Evolutionary conservation across 192 early-diverging fungal genomes (phyloP), one percentile per base, ranked within the genome.

Genomic region (Obelidium mucronatum): DNA sequence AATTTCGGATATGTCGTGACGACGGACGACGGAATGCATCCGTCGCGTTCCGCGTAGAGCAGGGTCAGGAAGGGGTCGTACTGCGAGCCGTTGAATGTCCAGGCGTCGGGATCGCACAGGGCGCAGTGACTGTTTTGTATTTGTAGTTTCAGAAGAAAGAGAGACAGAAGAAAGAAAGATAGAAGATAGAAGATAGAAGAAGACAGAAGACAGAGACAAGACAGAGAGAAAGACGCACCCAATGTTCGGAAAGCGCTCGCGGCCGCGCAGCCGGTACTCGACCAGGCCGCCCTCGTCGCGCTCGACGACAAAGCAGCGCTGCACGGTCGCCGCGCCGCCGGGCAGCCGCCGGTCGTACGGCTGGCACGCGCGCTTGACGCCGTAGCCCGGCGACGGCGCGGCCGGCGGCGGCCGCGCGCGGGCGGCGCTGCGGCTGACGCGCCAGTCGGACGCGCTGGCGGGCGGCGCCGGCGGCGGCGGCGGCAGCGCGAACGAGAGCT

Each of bases 21-120:
- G 22, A 80, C 67, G 26, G 67, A 73, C n/a, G 80, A 81, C 2
- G 81, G 79, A 55, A 86, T 86, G 75, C 85, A 86, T 1, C 85
- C 85, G 51, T 86, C 85, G 17, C 55, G 76, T 26, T 59, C 48
- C 17, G 85, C 81, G 53, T 86, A 86, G 0, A 86, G 56, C 6
- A 63, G 70, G 5, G 84, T 67, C 19, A 85, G 40, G 42, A 17
- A 60, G 1, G 84, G 80, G 62, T 85, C 77, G 48, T 83, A 83
- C 34, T 83, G 73, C 40, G 78, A 79, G 19, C 82, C 82, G 4
- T 51, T 40, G 61, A 83, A 83, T 24, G 73, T 78, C 82, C 82
- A 83, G 15, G 63, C 39, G 15, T 80, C 71, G 1, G 74, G 74
- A 54, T 83, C 82, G 44, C 82, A 83, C 33, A 83, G 60, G 2